Evolutionary conservation across 2,329 filamentous ascomycete genomes (phyloP).

Genomic region (Xylaria sp.): DNA sequence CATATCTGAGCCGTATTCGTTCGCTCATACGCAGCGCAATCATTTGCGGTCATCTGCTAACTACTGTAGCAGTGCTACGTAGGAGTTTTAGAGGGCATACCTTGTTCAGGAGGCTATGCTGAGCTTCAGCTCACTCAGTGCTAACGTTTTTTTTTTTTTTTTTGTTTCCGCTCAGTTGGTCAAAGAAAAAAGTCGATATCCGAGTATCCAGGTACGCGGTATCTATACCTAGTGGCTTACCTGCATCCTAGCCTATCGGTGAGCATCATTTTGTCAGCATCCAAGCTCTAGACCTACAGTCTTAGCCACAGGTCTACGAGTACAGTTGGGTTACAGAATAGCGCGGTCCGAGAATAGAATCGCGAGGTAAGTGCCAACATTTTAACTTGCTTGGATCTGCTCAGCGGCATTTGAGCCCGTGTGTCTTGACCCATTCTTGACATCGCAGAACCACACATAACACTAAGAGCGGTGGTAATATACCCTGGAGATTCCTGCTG

Average conservation of each 20-base stretch:
- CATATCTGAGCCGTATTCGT: slow-evolving; percentile 5
- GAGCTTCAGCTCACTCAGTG: background rate
- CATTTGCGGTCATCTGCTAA: background rate
- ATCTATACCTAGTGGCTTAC: background rate
- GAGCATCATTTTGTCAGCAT: background rate
- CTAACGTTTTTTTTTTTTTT: background rate
- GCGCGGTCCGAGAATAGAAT: background rate
- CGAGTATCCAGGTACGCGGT: background rate
- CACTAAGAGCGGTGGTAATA: background rate
- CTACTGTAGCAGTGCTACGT: no score
- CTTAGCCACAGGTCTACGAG: background rate
- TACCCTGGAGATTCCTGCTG: background rate
- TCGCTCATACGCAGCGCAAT: background rate
- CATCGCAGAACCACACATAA: background rate
- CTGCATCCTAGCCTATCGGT: background rate
- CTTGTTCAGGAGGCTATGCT: background rate
- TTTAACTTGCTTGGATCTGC: background rate
- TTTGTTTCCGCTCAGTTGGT: background rate
- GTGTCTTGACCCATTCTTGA: background rate
- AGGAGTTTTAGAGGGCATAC: background rate
- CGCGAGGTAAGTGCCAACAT: background rate
- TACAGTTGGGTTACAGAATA: background rate
- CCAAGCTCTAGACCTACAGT: background rate
- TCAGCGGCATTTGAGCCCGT: background rate
- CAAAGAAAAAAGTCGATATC: background rate